Conservation (phyloP, 116 monocot genomes). For the Dioscorea cayenensis region DNA sequence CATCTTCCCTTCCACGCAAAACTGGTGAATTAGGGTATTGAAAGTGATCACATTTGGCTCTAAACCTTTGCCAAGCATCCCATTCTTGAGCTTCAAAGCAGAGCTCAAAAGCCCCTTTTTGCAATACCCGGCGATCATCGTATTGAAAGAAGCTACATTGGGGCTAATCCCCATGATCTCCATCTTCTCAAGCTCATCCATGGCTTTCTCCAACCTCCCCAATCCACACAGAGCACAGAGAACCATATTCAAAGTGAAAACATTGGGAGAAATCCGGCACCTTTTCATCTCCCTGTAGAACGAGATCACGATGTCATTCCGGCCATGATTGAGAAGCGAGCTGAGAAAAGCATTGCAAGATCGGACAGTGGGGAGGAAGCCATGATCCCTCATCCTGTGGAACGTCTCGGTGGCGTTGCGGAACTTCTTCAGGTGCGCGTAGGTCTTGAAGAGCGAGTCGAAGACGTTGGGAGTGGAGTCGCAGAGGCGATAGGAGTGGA, state of each 20-base stretch:
- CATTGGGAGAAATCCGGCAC: conserved; percentile 69
- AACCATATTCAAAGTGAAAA: conserved; percentile 80
- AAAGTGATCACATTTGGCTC: conserved; percentile 68
- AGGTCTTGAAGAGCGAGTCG: conserved; percentile 65
- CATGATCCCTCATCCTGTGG: conserved; percentile 59
- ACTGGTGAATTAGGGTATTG: conserved; percentile 70
- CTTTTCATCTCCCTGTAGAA: conserved; percentile 71
- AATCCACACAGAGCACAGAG: conserved; percentile 42
- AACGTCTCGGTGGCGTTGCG: conserved; percentile 55
- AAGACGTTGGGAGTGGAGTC: conserved; percentile 58
- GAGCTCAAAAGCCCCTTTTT: conserved; percentile 38
- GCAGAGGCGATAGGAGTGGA: conserved; percentile 57
- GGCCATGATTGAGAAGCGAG: conserved; percentile 36
- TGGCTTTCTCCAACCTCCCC: conserved; percentile 63
- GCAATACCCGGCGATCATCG: conserved; percentile 63
- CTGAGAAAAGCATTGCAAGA: conserved; percentile 84
- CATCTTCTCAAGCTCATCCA: conserved; percentile 60
- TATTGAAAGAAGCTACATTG: conserved; percentile 53
- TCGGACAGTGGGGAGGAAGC: conserved; percentile 63
- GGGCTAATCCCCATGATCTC: conserved; percentile 53
- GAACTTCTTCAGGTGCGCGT: conserved; percentile 64
- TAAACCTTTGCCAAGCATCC: conserved; percentile 43
- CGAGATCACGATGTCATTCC: conserved; percentile 40
- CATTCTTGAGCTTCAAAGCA: conserved; percentile 53
- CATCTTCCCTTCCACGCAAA: conserved; percentile 71